Percentiles rank a stretch among this genome's conserved stretches.
Evolutionary conservation across 352 stramenopile species (phyloP).

Genomic region (Phytophthora vignae): DNA sequence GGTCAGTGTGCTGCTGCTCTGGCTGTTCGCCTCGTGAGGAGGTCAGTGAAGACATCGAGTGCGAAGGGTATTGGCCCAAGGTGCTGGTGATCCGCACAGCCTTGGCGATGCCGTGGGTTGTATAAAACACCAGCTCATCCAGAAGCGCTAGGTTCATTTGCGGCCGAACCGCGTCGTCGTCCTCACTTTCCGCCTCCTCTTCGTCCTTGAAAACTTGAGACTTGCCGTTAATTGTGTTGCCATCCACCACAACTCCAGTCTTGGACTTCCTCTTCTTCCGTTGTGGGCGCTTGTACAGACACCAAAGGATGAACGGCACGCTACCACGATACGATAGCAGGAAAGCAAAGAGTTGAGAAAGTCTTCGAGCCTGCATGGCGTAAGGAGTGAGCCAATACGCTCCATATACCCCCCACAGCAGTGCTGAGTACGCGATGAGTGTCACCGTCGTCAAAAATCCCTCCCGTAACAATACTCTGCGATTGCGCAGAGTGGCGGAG

Average conservation of each 20-base stretch:
- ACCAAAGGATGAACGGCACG: constrained; percentile 78
- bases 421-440: constrained; percentile 66
- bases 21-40: constrained; percentile 5
- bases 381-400: constrained; percentile 65
- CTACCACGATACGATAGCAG: constrained; percentile 77
- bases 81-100: constrained; percentile 50
- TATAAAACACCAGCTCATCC: constrained; percentile 82
- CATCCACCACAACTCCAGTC: constrained; percentile 33
- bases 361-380: constrained; percentile 38
- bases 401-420: constrained; percentile 76
- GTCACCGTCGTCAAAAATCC: constrained; percentile 79
- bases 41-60: constrained; percentile 4
- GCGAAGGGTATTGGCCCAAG: constrained; percentile 24
- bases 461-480: constrained; percentile 65
- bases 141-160: constrained; percentile 85
- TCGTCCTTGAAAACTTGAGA: constrained; percentile 29
- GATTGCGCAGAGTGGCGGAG: constrained; percentile 64
- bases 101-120: constrained; percentile 75
- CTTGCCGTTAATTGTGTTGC: not conserved
- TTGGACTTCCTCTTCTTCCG: constrained; percentile 27
- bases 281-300: constrained; percentile 61
- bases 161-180: constrained; percentile 68
- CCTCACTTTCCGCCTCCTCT: constrained; percentile 33
- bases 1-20: constrained; percentile 18
- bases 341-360: constrained; percentile 71